These are phyloP conservation scores for Mallotus japonicus DNA, from an alignment of 441 rosid genomes.

Conservation along the genomic window DNA sequence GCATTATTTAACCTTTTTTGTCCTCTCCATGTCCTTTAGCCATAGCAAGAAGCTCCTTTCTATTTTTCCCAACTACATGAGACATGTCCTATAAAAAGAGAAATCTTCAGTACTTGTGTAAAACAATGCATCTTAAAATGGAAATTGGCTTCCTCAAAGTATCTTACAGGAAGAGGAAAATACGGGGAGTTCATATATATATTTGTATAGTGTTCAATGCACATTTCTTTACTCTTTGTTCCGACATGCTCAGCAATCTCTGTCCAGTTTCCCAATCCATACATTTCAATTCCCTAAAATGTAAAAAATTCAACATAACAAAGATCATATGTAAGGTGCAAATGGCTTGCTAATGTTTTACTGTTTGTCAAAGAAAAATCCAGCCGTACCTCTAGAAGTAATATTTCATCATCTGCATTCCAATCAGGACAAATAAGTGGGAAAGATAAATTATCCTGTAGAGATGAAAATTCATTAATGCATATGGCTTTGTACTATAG, in stretches of 20 bases:
- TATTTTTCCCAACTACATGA: conserved; percentile 89
- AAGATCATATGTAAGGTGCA: not conserved
- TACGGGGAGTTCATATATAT: conserved; percentile 74
- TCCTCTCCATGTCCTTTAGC: conserved; percentile 82
- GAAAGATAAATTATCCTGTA: conserved; percentile 81
- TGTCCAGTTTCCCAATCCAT: conserved; percentile 95
- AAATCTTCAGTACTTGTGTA: conserved; percentile 1
- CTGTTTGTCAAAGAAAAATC: not conserved
- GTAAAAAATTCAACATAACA: conserved; percentile 10
- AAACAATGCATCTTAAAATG: conserved; percentile 8
- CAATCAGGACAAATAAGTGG: conserved; percentile 89
- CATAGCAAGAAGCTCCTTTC: conserved; percentile 96
- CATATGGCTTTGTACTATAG: not conserved
- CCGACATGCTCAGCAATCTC: conserved; percentile 98
- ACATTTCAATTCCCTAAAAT: conserved; percentile 90
- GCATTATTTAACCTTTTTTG: conserved; percentile 63
- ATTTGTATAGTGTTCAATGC: conserved; percentile 75
- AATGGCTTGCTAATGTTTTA: not conserved
- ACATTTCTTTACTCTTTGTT: conserved; percentile 84
- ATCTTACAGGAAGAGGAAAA: conserved; percentile 89
- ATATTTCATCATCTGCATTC: conserved; percentile 96
- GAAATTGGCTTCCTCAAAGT: conserved; percentile 20
- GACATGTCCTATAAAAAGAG: conserved; percentile 65
- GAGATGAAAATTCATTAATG: conserved; percentile 19
- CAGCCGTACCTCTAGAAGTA: conserved; percentile 71